A percentile compares a stretch with the other conserved stretches of the same genome.
Conservation (phyloP, 768 basidiomycete genomes). For the Rhizopogon rudus region DNA sequence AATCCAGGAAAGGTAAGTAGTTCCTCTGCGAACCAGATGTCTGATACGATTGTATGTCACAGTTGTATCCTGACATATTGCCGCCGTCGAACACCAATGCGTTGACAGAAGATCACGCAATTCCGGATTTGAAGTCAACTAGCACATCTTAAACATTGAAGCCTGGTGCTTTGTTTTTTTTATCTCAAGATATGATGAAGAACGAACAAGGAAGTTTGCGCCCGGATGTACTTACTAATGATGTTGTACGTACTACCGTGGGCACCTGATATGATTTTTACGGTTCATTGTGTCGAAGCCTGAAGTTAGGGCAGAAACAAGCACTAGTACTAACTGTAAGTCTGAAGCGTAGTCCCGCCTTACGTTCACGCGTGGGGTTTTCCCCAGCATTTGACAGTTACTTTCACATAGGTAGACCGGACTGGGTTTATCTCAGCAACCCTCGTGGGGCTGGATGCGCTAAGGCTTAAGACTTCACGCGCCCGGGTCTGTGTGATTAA, state of each 20-base stretch:
- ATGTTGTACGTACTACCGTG: too few species aligned
- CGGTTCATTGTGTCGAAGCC: too few species aligned
- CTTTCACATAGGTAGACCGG: neutral
- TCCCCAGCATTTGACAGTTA: neutral
- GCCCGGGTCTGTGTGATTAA: too few species aligned
- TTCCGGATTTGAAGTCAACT: neutral
- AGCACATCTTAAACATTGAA: neutral
- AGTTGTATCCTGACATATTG: constrained; percentile 9
- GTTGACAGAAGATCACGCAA: neutral
- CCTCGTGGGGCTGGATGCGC: too few species aligned
- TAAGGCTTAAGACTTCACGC: too few species aligned
- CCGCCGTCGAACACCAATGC: neutral
- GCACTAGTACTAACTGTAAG: neutral
- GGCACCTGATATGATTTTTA: too few species aligned
- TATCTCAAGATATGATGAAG: neutral
- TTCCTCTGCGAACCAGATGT: neutral
- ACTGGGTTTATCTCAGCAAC: neutral
- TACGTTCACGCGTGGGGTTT: neutral
- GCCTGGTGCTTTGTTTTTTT: neutral
- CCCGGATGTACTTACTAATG: too few species aligned
- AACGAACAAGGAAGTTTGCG: neutral
- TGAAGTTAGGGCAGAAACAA: neutral
- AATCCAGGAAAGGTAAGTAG: constrained; percentile 41
- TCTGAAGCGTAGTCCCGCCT: neutral
- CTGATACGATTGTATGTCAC: neutral